Percentiles rank a stretch among this genome's conserved stretches.
Evolutionary conservation across 768 basidiomycete genomes (phyloP).

Genomic region (Daedaleopsis sinensis): DNA sequence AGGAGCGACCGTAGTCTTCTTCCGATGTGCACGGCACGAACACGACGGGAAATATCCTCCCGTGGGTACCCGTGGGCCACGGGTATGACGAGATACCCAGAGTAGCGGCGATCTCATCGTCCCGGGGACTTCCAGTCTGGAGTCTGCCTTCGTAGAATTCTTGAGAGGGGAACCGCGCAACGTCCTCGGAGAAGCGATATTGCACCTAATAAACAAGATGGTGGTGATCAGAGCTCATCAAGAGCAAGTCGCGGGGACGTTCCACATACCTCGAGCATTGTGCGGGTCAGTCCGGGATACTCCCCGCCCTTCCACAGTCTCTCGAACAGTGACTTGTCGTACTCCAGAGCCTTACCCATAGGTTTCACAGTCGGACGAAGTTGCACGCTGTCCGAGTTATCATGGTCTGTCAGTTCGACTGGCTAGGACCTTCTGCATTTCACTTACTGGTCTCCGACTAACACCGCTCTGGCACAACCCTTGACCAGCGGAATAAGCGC

Average conservation of each 20-base stretch:
- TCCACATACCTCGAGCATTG: conserved; percentile 72
- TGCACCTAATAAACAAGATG: conserved; percentile 43
- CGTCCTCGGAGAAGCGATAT: conserved; percentile 62
- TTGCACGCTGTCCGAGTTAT: conserved; percentile 61
- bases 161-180: conserved; percentile 62
- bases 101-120: conserved; percentile 30
- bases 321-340: conserved; percentile 65
- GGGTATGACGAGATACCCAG: conserved; percentile 51
- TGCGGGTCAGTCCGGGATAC: conserved; percentile 45
- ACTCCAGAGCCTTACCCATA: conserved; percentile 58
- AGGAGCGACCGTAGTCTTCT: conserved; percentile 60
- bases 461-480: conserved; percentile 55
- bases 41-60: conserved; percentile 49
- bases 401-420: too few species aligned
- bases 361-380: conserved; percentile 64
- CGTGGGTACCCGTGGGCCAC: conserved; percentile 49
- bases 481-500: conserved; percentile 71
- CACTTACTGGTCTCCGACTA: conserved; percentile 74
- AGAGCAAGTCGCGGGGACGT: too few species aligned
- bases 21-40: conserved; percentile 60
- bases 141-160: conserved; percentile 65
- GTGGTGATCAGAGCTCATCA: too few species aligned
- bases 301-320: conserved; percentile 50
- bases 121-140: conserved; percentile 43
- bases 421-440: too few species aligned